Base-by-base conservation (phyloP, 192 early-diverging fungal species). In the Fimicolochytrium jonesii region DNA sequence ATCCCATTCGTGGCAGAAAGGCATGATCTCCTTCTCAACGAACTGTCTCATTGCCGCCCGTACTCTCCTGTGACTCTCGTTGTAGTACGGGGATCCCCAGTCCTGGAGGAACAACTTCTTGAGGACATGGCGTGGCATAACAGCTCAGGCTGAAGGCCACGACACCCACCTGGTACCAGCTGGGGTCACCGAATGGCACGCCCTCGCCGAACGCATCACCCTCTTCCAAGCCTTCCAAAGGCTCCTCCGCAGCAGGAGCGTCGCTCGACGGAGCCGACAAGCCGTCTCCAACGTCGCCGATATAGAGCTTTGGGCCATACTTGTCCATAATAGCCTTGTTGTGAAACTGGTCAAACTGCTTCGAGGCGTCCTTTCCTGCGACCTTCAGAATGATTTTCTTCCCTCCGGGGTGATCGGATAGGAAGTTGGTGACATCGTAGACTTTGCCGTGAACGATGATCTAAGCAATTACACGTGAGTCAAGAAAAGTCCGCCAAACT, bases 341-440 rank as follows among this genome's bases (percentile, higher is more conserved):
- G 72, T 93, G 91, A 78, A 93, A 93, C 63, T 88, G 78, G 69
- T 90, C 86, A 62, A 91, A 93, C 73, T 91, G 88, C 73, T 90
- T 89, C 25, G 87, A 74, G 26, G 91, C 91, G 72, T 93, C 91
- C 15, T 73, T 77, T 43, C 90, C 91, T 22, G 88, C 87, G 23
- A 84, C 85, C 67, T 88, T 87, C 20, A 91, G 67, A 25, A 91
- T 75, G 39, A 91, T 79, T 70, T 90, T 89, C 65, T 89, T 77
- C 45, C 72, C 73, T 44, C 77, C 77, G 7, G 78, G 78, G 55
- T 80, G 78, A 11, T 69, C 77, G 46, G 52, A 52, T 18, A 78
- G 61, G 58, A 82, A 82, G 42, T n/a, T 36, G n/a, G 80, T 76
- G 0, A 82, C 70, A 50, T 82, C 77, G 61, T 75, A 82, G 25